Evolutionary conservation across 2,329 filamentous ascomycete genomes (phyloP), one percentile per base, ranked within the genome.

Genomic region (Elsinoe fawcettii): DNA sequence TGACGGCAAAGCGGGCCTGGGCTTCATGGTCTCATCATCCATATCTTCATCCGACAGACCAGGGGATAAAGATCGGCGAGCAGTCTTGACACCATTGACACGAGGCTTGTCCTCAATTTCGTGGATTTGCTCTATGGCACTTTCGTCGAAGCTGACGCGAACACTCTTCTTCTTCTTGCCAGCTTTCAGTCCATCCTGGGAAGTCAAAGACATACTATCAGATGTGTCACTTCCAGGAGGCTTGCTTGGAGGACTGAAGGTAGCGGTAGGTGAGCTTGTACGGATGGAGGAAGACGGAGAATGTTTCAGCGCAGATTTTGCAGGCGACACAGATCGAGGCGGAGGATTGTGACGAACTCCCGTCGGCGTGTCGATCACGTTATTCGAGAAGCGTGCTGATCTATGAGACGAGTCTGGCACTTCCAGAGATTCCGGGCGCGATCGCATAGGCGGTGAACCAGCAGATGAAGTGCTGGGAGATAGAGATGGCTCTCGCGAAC

Each of bases 71-170:
- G 66, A 64, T 7, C 64, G 60, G 34, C 20, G 56, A 51, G 18
- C 62, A 59, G 55, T n/a, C 34, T 53, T 39, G 16, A 36, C 20
- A 25, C 49, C 49, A 18, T 53, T 53, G n/a, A 23, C 22, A 16
- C 7, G 32, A 3, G 20, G 49, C 32, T 39, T 36, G 6, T 39
- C 32, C 32, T 53, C 30, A 11, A 68, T 62, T 8, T 69, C 65
- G 6, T 71, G 70, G 8, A 76, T 70, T 54, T 82, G 76, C 5
- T 77, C 79, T 20, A 82, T 75, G 1, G 82, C 72, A 8, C 80
- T 72, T 7, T 89, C 86, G 61, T 89, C 85, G 66, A 90, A 96
- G 71, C 90, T 96, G 47, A 91, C 87, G 22, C 87, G 78, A 1
- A 81, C 80, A 37, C 77, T 80, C 69, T 86, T 89, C 71, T 83